Base-by-base conservation (phyloP, 2,329 filamentous ascomycete species). In the Colletotrichum musae region DNA sequence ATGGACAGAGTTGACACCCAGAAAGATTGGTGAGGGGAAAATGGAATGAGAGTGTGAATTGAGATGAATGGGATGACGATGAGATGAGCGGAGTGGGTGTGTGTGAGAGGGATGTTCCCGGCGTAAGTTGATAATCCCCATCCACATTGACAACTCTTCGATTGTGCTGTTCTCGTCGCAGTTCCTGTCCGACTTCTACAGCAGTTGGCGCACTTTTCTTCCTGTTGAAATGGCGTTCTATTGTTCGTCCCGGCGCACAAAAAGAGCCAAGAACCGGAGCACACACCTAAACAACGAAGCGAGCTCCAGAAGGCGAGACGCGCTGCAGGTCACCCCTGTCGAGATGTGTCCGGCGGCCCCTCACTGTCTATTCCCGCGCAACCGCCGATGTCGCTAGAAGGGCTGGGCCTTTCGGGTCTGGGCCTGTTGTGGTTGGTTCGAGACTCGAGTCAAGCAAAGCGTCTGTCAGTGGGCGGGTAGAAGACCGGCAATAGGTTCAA, bases 361-460 rank as follows among this genome's bases (percentile, higher is more conserved):
- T 69, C 66, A 41, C 62, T 45, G 66, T 24, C 24, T 47, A 41
- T 48, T 65, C 66, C 66, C 66, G 61, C 62, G 36, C 26, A 60
- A 39, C 62, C 66, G 66, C 66, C 66, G 56, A 66, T 69, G 66
- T 69, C 62, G 66, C 66, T 52, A 57, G 50, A 57, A 43, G 36
- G n/a, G 43, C 54, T 56, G 41, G 56, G 28, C 18, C 28, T 32
- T 32, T 18, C 28, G 9, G 32, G 32, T 36, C 32, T 36, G 32
- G 32, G 32, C 32, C 32, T 36, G 9, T 36, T 36, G 32, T 36
- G 32, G 32, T 10, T 36, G 32, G 32, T 36, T 36, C 32, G 32
- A 10, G 32, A 12, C 32, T 36, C 32, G 32, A 36, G 32, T 36
- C 32, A 36, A 36, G 32, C 32, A 36, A 36, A 36, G 32, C 32